Percentiles rank a stretch among this genome's conserved stretches.
phyloP scores from a whole-genome alignment of 805 yeast genomes.

The Ogataea haglerorum region DNA sequence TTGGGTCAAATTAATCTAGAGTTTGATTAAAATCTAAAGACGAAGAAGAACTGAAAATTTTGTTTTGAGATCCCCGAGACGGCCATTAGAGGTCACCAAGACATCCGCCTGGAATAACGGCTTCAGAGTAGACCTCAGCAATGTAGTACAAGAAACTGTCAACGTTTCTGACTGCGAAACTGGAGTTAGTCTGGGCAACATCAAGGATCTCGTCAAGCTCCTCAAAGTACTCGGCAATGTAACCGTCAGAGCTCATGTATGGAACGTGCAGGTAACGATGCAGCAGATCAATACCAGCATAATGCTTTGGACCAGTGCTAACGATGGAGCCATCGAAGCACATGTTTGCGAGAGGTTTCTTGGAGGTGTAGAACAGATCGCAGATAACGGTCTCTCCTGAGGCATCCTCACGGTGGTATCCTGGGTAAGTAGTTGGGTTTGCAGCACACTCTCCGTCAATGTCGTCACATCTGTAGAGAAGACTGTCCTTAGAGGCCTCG shows the following conservation, averaged over 20 bases:
- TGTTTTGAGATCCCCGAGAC: conserved; percentile 1
- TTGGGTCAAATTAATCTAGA: conserved; percentile 1
- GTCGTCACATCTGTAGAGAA: conserved; percentile 39
- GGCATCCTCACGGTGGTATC: conserved; percentile 37
- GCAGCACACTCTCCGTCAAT: conserved; percentile 35
- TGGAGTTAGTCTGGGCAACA: conserved; percentile 1
- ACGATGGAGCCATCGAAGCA: conserved; percentile 1
- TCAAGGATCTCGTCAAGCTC: conserved; percentile 1
- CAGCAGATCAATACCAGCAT: conserved; percentile 1
- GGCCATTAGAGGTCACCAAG: conserved; percentile 1
- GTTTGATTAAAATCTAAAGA: conserved; percentile 1
- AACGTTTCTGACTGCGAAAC: conserved; percentile 1
- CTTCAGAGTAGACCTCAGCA: conserved; percentile 1
- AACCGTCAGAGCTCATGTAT: conserved; percentile 1
- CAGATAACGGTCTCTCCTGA: conserved; percentile 41
- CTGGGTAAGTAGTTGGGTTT: conserved; percentile 35
- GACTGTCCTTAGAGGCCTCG: conserved; percentile 33
- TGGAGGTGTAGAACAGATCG: conserved; percentile 35
- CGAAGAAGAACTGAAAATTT: conserved; percentile 1
- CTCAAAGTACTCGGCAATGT: conserved; percentile 1
- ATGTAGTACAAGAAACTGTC: conserved; percentile 1
- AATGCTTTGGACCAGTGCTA: conserved; percentile 1
- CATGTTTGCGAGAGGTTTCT: conserved; percentile 28
- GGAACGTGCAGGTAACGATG: conserved; percentile 1
- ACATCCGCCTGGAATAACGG: conserved; percentile 2